These are phyloP conservation scores for Haplosporangium gracile DNA, from an alignment of 192 early-diverging fungal genomes.

Conservation along the genomic window DNA sequence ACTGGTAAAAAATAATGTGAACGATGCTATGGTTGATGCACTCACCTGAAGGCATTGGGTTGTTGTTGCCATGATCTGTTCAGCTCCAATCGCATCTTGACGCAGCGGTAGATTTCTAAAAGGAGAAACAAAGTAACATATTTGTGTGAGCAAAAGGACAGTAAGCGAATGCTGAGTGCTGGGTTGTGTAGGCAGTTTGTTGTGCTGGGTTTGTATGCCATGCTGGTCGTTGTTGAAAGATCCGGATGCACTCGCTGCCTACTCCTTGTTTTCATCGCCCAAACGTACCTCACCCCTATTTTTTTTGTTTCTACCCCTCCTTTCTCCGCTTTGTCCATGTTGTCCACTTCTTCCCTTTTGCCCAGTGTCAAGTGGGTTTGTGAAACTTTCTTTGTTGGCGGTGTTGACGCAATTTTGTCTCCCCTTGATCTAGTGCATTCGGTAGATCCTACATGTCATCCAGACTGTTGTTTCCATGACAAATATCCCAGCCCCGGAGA, in stretches of 20 bases:
- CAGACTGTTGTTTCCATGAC: constrained; percentile 4
- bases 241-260: too few species aligned
- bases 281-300: neutral
- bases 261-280: neutral
- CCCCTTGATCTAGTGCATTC: constrained; percentile 30
- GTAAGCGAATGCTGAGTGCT: neutral
- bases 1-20: neutral
- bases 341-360: neutral
- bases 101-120: constrained; percentile 92
- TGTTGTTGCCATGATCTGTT: constrained; percentile 77
- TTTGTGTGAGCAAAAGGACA: neutral
- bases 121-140: neutral
- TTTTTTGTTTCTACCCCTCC: neutral
- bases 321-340: neutral
- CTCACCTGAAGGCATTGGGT: constrained; percentile 72
- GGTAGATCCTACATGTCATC: constrained; percentile 11
- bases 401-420: neutral
- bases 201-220: too few species aligned
- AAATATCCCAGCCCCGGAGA: neutral
- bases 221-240: too few species aligned
- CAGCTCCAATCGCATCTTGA: constrained; percentile 87
- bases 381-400: neutral
- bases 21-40: neutral
- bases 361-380: neutral
- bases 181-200: neutral